Base-by-base conservation (phyloP, 805 yeast species). In the Maudiozyma bulderi region DNA sequence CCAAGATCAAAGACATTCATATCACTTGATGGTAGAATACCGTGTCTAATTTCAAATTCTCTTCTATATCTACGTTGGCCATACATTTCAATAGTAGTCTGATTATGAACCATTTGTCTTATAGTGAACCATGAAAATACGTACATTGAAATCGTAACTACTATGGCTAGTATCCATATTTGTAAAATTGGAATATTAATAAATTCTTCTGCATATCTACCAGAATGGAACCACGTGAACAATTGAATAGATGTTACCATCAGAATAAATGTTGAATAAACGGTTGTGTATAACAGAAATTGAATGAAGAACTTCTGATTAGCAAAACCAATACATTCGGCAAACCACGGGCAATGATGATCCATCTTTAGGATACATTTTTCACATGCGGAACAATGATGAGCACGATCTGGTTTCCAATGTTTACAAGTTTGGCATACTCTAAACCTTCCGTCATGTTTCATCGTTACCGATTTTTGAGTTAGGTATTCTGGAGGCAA, bases 291-390 rank as follows among this genome's bases (percentile, higher is more conserved):
- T 6, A 73, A 43, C 47, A 89, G 64, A 60, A 85, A 84, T 62
- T 88, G 95, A 30, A 87, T 63, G 60, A 90, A 91, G 61, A 72
- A 78, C 66, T 88, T 85, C 54, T 86, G 89, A 66, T 91, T 91
- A 31, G 69, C 69, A 66, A 78, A 84, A 0, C 98, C 98, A 50
- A 91, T 77, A 64, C 97, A 90, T 5, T 80, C 73, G 1, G 95
- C 82, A 65, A 89, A 88, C 98, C 98, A 91, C 0, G 97, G 97
- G 53, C 84, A 83, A 67, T 89, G 96, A 62, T 89, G 97, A 64
- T 89, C 97, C 97, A 89, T 90, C 58, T 78, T 80, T 51, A 90
- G 63, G 30, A 86, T 78, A 64, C 97, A 89, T 33, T 50, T 52
- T 20, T 77, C 71, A 61, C 95, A 87, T 1, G 75, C 69, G 38